Base-by-base conservation (phyloP, 225 moss, liverwort and hornwort genomes). In the Lunularia cruciata region DNA sequence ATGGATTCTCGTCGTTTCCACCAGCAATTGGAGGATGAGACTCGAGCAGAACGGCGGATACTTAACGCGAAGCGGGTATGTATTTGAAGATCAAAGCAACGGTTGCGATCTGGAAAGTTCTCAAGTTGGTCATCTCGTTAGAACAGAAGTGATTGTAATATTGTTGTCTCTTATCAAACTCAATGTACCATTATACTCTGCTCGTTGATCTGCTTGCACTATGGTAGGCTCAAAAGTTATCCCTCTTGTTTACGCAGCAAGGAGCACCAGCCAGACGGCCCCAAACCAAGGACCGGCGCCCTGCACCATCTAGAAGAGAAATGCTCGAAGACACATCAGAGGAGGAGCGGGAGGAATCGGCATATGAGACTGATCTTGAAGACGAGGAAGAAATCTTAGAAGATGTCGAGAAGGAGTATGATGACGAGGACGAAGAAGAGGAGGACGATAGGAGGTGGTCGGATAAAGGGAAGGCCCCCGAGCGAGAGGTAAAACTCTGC, bases 21-120 rank as follows among this genome's bases (percentile, higher is more conserved):
- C 70, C 87, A 93, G 68, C 86, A 91, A 48, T 73, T 91, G 67
- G 98, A 98, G 72, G 82, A 85, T 63, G 98, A 98, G 79, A 88
- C 81, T 71, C 85, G 90, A 69, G 98, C 91, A 33, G 98, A 98
- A 75, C 82, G 79, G 73, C 76, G 86, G 69, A 93, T 93, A 37
- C 31, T 93, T 59, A 85, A 83, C 58, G 86, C 88, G 35, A 98
- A 93, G 83, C 81, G 89, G 87, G 95, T 96, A 84, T 47, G 65
- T 15, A n/a, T n/a, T n/a, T n/a, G n/a, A n/a, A n/a, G n/a, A n/a
- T n/a, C n/a, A n/a, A n/a, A n/a, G n/a, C n/a, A n/a, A n/a, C n/a
- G n/a, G n/a, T n/a, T n/a, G n/a, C n/a, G n/a, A n/a, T n/a, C n/a
- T n/a, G n/a, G n/a, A n/a, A n/a, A n/a, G n/a, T n/a, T n/a, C n/a